Evolutionary conservation across 2,329 filamentous ascomycete species (phyloP), one percentile per base, ranked within the genome.

Genomic region (Diaporthe batatas): DNA sequence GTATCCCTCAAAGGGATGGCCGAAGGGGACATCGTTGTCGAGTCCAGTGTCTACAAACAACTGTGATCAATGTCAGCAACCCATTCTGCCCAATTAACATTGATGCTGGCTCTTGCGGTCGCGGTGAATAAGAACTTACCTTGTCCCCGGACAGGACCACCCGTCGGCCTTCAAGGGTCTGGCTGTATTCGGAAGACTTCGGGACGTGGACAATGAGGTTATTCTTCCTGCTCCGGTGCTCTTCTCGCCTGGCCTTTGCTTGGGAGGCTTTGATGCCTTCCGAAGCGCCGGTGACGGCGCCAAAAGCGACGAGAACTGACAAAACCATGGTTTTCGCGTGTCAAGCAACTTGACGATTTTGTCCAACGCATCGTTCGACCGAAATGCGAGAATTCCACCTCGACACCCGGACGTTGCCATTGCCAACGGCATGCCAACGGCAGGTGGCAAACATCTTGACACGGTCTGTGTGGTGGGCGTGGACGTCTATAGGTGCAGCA

Each of bases 1-100:
- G 77, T 91, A 90, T 32, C 88, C 88, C 5, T 86, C 83, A 76
- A 89, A 90, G 0, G 85, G 84, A 76, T 90, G 87, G 6, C 86
- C 84, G 68, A 81, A 80, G 0, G 75, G 77, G 64, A 78, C 75
- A 68, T 76, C 77, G 58, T 73, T 76, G 47, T 78, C 74, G 65
- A 76, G 70, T 36, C 78, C 81, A 11, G 83, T 86, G 70, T 86
- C 87, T 25, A 88, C 83, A 75, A 86, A 88, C 12, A 88, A 77
- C 81, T 84, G 69, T 36, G 54, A 71, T 75, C 14, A 25, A 29
- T 54, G 58, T 42, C 6, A 59, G n/a, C 53, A 25, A 21, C 3
- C 25, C 53, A 10, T 39, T 64, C 29, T 32, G 23, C n/a, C 14
- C 18, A n/a, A 25, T 18, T n/a, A 2, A 11, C 16, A 58, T 29